A percentile compares a stretch with the other conserved stretches of the same genome.
These are phyloP conservation scores for Penicillium sp. DNA, from an alignment of 2,329 filamentous ascomycete genomes.

Conservation along the genomic window DNA sequence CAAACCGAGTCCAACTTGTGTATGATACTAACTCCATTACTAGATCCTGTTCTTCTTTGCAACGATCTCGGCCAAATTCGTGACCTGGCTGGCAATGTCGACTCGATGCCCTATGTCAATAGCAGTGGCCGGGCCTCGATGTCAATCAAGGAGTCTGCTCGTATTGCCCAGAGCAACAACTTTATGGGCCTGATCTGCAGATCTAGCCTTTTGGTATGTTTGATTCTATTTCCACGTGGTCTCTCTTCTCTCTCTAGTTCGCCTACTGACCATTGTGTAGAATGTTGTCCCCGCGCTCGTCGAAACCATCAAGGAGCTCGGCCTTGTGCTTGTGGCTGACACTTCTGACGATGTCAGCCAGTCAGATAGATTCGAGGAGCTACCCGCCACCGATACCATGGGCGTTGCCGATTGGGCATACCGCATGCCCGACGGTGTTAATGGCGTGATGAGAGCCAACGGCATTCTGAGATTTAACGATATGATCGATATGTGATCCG, in stretches of 20 bases:
- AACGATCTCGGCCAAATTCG: conserved; percentile 72
- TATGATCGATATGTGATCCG: conserved; percentile 68
- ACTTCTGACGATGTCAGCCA: conserved; percentile 60
- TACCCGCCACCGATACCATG: conserved; percentile 26
- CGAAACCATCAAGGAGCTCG: conserved; percentile 90
- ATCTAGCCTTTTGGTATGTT: conserved; percentile 75
- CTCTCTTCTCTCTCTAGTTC: neutral
- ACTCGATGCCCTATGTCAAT: conserved; percentile 45
- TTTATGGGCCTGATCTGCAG: conserved; percentile 96
- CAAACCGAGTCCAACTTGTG: neutral
- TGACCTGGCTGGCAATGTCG: conserved; percentile 38
- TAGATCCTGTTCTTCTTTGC: conserved; percentile 86
- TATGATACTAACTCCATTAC: neutral
- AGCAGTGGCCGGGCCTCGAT: conserved; percentile 70
- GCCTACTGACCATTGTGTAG: conserved; percentile 48
- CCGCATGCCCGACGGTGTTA: conserved; percentile 73
- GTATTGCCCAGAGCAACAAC: conserved; percentile 92
- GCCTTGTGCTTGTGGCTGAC: conserved; percentile 87
- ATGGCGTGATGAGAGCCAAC: conserved; percentile 80
- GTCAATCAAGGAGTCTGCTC: conserved; percentile 91
- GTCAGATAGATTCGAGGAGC: conserved; percentile 22
- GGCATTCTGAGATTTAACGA: conserved; percentile 92
- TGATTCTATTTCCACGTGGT: neutral
- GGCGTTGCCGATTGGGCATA: conserved; percentile 42
- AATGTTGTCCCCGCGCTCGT: conserved; percentile 90